Conservation (phyloP, 805 yeast species). For the Lachancea waltii region DNA sequence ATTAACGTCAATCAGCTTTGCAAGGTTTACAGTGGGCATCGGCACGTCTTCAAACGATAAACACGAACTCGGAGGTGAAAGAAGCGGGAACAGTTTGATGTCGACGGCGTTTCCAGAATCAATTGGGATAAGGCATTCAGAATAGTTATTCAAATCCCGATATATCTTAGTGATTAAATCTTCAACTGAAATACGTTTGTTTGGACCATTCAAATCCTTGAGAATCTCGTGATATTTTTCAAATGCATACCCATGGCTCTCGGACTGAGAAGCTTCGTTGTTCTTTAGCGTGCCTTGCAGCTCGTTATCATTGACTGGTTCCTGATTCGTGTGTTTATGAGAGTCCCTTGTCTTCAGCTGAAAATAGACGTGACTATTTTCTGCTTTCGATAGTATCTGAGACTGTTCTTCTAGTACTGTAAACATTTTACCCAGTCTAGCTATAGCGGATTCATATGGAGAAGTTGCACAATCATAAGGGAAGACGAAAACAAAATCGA, state of each 20-base stretch:
- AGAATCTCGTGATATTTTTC: slow-evolving; percentile 28
- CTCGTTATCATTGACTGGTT: neutral
- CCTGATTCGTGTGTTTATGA: slow-evolving; percentile 4
- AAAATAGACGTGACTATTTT: slow-evolving; percentile 37
- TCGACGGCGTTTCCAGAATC: slow-evolving; percentile 87
- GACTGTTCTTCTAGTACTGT: slow-evolving; percentile 86
- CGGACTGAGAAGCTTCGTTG: slow-evolving; percentile 1
- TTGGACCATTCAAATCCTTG: slow-evolving; percentile 20
- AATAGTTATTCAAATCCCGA: slow-evolving; percentile 90
- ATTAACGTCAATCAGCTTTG: slow-evolving; percentile 69
- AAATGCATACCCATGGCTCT: slow-evolving; percentile 7
- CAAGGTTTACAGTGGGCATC: slow-evolving; percentile 72
- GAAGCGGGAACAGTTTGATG: slow-evolving; percentile 87
- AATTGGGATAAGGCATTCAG: slow-evolving; percentile 92
- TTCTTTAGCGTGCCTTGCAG: neutral
- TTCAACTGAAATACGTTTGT: slow-evolving; percentile 46
- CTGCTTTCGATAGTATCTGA: slow-evolving; percentile 57
- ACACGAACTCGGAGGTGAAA: slow-evolving; percentile 72
- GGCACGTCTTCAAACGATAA: slow-evolving; percentile 85
- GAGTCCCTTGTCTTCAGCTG: slow-evolving; percentile 18
- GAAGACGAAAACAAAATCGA: slow-evolving; percentile 90
- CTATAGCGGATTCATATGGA: slow-evolving; percentile 80
- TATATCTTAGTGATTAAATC: slow-evolving; percentile 82
- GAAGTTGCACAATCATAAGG: slow-evolving; percentile 73
- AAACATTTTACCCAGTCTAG: slow-evolving; percentile 82